Evolutionary conservation across 306 rosid species (phyloP).

Genomic region (Vicia faba): DNA sequence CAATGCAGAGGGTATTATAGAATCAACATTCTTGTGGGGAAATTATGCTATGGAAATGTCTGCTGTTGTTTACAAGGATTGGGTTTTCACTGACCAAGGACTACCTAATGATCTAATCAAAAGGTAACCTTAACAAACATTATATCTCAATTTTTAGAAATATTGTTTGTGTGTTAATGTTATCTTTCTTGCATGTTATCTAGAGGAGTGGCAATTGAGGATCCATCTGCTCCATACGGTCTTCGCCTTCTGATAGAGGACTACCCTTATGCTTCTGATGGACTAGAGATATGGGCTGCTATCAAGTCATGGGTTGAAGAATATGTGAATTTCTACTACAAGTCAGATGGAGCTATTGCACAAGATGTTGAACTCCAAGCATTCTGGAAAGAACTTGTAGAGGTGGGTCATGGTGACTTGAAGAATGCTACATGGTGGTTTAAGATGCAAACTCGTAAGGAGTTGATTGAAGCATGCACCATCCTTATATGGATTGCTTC

Average conservation of each 20-base stretch:
- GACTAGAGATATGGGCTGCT: slow-evolving; percentile 3
- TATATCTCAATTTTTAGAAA: too few species aligned
- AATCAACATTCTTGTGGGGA: slow-evolving; percentile 10
- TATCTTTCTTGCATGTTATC: background rate
- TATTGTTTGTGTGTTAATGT: background rate
- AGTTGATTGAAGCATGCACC: background rate
- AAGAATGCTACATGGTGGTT: background rate
- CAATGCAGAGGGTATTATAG: slow-evolving; percentile 5
- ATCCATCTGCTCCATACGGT: background rate
- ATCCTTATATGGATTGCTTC: background rate
- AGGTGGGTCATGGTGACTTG: background rate
- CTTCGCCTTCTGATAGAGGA: background rate
- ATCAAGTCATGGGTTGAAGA: background rate
- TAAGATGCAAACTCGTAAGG: background rate
- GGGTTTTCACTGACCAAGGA: slow-evolving; percentile 6
- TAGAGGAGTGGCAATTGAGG: background rate
- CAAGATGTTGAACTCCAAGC: background rate
- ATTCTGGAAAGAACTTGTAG: background rate
- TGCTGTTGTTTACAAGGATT: slow-evolving; percentile 12
- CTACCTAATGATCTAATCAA: slow-evolving; percentile 10
- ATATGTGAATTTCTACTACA: background rate
- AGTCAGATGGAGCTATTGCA: background rate
- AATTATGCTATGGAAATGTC: slow-evolving; percentile 3
- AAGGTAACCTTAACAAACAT: background rate
- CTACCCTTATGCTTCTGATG: slow-evolving; percentile 1